phyloP scores from a whole-genome alignment of 805 yeast species.

The Hanseniaspora singularis region DNA sequence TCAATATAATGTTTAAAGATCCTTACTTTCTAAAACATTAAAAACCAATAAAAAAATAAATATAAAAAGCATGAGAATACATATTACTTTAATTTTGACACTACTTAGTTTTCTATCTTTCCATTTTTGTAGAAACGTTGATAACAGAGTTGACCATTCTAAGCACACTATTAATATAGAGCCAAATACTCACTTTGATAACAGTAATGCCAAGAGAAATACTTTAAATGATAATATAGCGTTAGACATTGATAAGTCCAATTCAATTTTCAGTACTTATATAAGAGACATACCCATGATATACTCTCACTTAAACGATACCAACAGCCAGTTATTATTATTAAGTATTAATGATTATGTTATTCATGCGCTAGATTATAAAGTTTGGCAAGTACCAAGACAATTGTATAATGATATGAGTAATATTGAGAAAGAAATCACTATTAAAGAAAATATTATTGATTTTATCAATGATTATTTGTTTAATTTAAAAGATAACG shows the following conservation, averaged over 20 bases:
- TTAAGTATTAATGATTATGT: constrained; percentile 7
- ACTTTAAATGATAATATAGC: no score
- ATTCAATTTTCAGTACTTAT: constrained; percentile 10
- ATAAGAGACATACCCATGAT: constrained; percentile 6
- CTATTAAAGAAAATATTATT: constrained; percentile 6
- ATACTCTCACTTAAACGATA: background rate
- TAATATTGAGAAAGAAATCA: constrained; percentile 6
- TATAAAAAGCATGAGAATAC: no score
- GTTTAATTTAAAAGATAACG: background rate
- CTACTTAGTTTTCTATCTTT: background rate
- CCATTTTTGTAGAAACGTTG: background rate
- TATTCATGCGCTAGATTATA: constrained; percentile 1
- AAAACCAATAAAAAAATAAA: no score
- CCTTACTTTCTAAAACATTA: no score
- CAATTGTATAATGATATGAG: background rate
- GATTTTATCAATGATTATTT: constrained; percentile 12
- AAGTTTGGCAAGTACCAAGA: constrained; percentile 13
- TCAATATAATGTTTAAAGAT: no score
- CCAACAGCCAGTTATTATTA: constrained; percentile 1
- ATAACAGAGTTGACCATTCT: constrained; percentile 1
- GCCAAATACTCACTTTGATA: background rate
- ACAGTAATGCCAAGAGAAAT: background rate
- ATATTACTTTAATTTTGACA: no score
- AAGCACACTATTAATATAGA: background rate
- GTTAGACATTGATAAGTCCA: constrained; percentile 13